phyloP scores from a whole-genome alignment of 805 yeast species.

The Kodamaea laetipori region DNA sequence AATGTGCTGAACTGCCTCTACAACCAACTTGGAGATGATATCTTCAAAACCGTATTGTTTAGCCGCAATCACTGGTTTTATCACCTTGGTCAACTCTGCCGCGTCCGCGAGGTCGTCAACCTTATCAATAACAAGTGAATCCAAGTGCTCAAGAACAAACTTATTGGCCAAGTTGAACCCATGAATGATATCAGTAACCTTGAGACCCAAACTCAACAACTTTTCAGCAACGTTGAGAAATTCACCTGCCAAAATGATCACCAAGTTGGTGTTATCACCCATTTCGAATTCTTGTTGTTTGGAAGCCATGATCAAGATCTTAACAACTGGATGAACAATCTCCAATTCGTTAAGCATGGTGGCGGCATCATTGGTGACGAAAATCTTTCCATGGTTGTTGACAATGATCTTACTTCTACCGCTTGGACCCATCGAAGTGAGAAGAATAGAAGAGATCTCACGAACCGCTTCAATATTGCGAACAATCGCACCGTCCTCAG shows the following conservation, averaged over 20 bases:
- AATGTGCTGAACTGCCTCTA: conserved; percentile 80
- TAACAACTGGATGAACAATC: conserved; percentile 96
- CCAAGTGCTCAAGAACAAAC: conserved; percentile 69
- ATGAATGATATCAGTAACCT: conserved; percentile 89
- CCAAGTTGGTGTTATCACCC: conserved; percentile 96
- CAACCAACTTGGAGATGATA: conserved; percentile 70
- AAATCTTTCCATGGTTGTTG: conserved; percentile 80
- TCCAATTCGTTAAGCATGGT: conserved; percentile 93
- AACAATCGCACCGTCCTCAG: conserved; percentile 91
- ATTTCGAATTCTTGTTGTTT: conserved; percentile 96
- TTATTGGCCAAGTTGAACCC: conserved; percentile 89
- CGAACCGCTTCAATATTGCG: conserved; percentile 93
- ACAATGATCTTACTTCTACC: conserved; percentile 96
- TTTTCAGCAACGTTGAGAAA: conserved; percentile 84
- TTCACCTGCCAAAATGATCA: conserved; percentile 91
- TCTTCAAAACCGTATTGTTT: conserved; percentile 92
- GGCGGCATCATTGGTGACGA: conserved; percentile 96
- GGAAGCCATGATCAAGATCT: conserved; percentile 91
- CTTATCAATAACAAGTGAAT: conserved; percentile 60
- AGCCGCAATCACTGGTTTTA: conserved; percentile 86
- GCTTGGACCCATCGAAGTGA: conserved; percentile 96
- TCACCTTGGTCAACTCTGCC: conserved; percentile 64
- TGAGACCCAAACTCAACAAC: conserved; percentile 78
- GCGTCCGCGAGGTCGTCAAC: conserved; percentile 59
- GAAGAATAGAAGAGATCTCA: conserved; percentile 87